Conservation (phyloP, 257 asterid species). For the Thymus quinquecostatus region DNA sequence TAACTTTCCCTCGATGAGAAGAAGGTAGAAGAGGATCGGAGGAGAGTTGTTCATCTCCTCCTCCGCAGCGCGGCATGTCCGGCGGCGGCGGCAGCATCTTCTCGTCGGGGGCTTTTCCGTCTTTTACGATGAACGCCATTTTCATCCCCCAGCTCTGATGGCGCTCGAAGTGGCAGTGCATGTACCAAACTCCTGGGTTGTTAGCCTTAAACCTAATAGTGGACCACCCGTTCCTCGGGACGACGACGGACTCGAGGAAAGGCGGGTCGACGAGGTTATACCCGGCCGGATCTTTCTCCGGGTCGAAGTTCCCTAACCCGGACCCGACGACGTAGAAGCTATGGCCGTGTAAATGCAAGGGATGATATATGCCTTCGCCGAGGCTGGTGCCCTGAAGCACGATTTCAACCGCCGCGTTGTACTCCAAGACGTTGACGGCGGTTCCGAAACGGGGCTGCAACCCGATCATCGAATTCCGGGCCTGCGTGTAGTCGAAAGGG, state of each 20-base stretch:
- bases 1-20: neutral
- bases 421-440: neutral
- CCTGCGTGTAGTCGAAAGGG: neutral
- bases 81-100: neutral
- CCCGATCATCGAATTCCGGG: neutral
- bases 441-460: neutral
- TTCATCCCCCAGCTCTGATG: neutral
- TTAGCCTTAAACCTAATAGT: neutral
- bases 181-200: neutral
- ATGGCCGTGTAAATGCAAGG: neutral
- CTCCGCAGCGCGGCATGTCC: neutral
- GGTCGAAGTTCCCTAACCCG: neutral
- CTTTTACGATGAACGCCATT: neutral
- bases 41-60: no score
- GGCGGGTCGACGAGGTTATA: neutral
- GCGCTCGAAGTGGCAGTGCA: neutral
- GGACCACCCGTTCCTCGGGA: neutral
- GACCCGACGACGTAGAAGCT: neutral
- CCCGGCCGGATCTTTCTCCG: neutral
- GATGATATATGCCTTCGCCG: neutral
- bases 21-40: neutral
- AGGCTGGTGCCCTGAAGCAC: neutral
- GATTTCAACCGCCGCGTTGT: neutral
- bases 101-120: neutral
- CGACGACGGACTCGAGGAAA: neutral